A percentile compares a stretch with the other conserved stretches of the same genome.
phyloP scores from a whole-genome alignment of 2,329 filamentous ascomycete genomes.

The Phoma sp. region DNA sequence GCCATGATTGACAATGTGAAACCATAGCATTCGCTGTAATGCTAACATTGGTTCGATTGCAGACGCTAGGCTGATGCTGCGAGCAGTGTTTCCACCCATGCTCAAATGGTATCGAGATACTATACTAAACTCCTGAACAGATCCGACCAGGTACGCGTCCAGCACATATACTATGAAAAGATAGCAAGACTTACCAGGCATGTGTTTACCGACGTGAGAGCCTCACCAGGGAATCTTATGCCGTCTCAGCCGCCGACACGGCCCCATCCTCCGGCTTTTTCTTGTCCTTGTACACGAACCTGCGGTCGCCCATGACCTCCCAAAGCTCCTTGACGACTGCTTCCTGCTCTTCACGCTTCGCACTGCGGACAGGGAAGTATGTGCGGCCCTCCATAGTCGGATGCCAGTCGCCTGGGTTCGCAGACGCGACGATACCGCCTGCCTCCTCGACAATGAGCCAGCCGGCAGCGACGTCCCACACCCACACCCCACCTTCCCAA shows the following conservation, averaged over 20 bases:
- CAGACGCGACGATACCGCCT: constrained; percentile 44
- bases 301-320: constrained; percentile 43
- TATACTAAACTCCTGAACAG: too few relatives aligned
- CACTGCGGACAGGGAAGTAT: constrained; percentile 44
- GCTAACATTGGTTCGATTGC: too few relatives aligned
- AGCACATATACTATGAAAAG: too few relatives aligned
- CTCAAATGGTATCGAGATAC: too few relatives aligned
- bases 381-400: constrained; percentile 42
- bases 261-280: constrained; percentile 6
- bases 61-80: too few relatives aligned
- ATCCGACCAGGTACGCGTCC: too few relatives aligned
- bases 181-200: too few relatives aligned
- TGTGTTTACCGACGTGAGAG: neutral
- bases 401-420: constrained; percentile 46
- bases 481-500: constrained; percentile 47
- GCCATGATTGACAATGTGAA: too few relatives aligned
- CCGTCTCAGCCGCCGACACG: constrained; percentile 3
- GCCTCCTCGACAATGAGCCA: constrained; percentile 49
- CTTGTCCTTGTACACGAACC: constrained; percentile 33
- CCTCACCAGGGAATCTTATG: neutral
- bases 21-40: too few relatives aligned
- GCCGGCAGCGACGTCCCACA: constrained; percentile 48
- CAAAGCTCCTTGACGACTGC: constrained; percentile 44
- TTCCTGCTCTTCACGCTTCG: constrained; percentile 39
- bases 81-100: too few relatives aligned